Evolutionary conservation across 1,284 basidiomycete genomes (phyloP).

Genomic region (Boletus mariae): DNA sequence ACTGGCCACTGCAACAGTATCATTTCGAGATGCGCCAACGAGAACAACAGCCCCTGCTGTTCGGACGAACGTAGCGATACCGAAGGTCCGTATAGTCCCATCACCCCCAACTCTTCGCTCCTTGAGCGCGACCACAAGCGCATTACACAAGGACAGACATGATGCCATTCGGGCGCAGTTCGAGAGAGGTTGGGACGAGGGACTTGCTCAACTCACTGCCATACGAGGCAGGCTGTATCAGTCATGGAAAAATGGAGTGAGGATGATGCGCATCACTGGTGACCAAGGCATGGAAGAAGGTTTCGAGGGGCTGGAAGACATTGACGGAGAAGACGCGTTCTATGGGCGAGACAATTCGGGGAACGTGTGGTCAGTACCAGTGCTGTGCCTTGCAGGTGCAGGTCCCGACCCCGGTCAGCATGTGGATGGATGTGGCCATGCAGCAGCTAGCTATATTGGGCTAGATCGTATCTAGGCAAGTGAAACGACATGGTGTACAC

Average conservation of each 20-base stretch:
- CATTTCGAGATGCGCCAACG: conserved; percentile 39
- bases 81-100: conserved; percentile 44
- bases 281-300: conserved; percentile 38
- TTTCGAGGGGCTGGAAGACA: conserved; percentile 46
- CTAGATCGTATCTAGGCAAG: conserved; percentile 23
- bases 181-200: conserved; percentile 57
- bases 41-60: conserved; percentile 5
- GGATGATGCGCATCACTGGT: conserved; percentile 38
- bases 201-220: conserved; percentile 44
- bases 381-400: conserved; percentile 30
- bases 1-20: conserved; percentile 53
- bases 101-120: conserved; percentile 38
- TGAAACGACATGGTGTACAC: conserved; percentile 3
- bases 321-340: conserved; percentile 31
- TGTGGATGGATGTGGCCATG: conserved; percentile 27
- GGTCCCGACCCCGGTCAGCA: conserved; percentile 14
- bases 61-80: conserved; percentile 9
- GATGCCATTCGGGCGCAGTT: conserved; percentile 46
- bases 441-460: conserved; percentile 20
- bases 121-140: conserved; percentile 38
- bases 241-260: conserved; percentile 46
- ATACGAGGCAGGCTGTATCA: conserved; percentile 41
- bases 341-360: conserved; percentile 9
- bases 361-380: conserved; percentile 16
- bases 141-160: conserved; percentile 34